These are phyloP conservation scores for Candida pseudocylindracea DNA, from an alignment of 1,139 yeast genomes.

Conservation along the genomic window DNA sequence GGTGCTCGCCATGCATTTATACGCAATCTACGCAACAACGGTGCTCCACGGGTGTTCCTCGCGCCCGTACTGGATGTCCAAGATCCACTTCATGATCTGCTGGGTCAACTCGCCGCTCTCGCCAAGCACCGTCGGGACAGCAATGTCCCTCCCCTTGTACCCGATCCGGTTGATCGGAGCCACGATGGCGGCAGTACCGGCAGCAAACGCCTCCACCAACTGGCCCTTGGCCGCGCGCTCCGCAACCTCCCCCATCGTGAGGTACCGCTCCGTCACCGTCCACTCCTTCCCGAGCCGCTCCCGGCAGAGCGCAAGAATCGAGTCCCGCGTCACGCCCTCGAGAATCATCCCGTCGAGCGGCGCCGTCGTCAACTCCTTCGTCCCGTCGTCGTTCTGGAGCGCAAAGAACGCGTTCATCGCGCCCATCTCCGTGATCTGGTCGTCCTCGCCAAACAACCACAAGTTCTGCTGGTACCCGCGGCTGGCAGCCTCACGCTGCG, in stretches of 20 bases:
- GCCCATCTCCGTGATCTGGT: slow-evolving; percentile 85
- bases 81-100: slow-evolving; percentile 63
- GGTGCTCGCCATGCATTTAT: too few relatives aligned
- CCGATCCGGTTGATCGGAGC: slow-evolving; percentile 82
- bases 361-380: slow-evolving; percentile 84
- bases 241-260: slow-evolving; percentile 58
- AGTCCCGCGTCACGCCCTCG: slow-evolving; percentile 93
- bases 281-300: slow-evolving; percentile 56
- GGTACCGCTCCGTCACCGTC: slow-evolving; percentile 63
- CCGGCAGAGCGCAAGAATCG: slow-evolving; percentile 55
- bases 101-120: slow-evolving; percentile 68
- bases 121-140: slow-evolving; percentile 62
- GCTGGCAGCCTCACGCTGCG: slow-evolving; percentile 70
- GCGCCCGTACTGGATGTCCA: slow-evolving; percentile 73
- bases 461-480: slow-evolving; percentile 88
- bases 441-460: slow-evolving; percentile 90
- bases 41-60: slow-evolving; percentile 25
- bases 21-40: too few relatives aligned
- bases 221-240: slow-evolving; percentile 63
- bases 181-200: slow-evolving; percentile 96
- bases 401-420: slow-evolving; percentile 91
- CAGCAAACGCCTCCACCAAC: slow-evolving; percentile 84
- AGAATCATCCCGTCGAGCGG: slow-evolving; percentile 93
- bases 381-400: slow-evolving; percentile 38
- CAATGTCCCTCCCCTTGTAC: slow-evolving; percentile 47